Base-by-base conservation (phyloP, 2,329 filamentous ascomycete species). In the Aspergillus felis region DNA sequence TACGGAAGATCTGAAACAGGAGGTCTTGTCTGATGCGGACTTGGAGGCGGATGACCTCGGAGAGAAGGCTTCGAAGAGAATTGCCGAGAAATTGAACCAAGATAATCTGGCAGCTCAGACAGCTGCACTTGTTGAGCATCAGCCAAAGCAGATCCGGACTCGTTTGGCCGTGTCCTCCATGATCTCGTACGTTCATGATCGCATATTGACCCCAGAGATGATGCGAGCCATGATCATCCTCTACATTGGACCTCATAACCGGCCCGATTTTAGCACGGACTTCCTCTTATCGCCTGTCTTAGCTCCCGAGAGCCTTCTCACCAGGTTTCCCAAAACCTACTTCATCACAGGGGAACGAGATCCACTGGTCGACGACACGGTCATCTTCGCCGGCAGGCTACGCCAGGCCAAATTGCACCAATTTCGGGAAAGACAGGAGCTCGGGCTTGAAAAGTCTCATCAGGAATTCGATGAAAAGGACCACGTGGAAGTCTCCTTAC, bases 201-300 rank as follows among this genome's bases (percentile, higher is more conserved):
- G 94, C 28, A 90, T 99, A 28, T 82, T 99, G 14, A 93, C 91
- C 0, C 93, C 94, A 0, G 94, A 99, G 74, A 96, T 97, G 91
- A 97, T 97, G 89, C 89, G 94, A 32, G 91, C 92, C 61, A 97
- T 99, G 92, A 96, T 99, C 63, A 96, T 99, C 63, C 81, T 99
- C 3, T 99, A 99, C 72, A 90, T 99, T 55, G 94, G 94, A 0
- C 92, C 92, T 0, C 90, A 97, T 71, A 91, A 94, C 72, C 88
- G 92, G 0, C 94, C 94, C 0, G 92, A 97, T 71, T 97, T 99
- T 73, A 86, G 86, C 28, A 91, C 90, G 6, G 93, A 99, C 73
- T 97, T 92, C 71, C 83, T 96, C 0, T 84, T 99, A 2, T 96
- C 90, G 0, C 94, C 94, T 0, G 87, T 97, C 1, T 83, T 97